These are phyloP conservation scores for Exsudoporus frostii DNA, from an alignment of 768 basidiomycete genomes.

Conservation along the genomic window DNA sequence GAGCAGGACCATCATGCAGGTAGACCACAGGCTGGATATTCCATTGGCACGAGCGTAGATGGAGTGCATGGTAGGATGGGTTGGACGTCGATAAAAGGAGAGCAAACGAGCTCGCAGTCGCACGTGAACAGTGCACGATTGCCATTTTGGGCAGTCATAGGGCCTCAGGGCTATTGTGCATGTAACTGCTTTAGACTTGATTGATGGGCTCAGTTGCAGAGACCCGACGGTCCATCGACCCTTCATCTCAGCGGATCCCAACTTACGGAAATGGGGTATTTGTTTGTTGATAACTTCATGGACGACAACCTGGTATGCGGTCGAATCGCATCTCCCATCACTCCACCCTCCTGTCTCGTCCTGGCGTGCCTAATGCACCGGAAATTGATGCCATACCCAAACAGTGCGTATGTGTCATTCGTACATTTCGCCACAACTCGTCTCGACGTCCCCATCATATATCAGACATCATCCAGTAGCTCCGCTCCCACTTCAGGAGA, in stretches of 20 bases:
- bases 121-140: slow-evolving; percentile 7
- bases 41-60: slow-evolving; percentile 71
- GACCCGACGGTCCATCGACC: slow-evolving; percentile 4
- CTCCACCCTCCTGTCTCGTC: background rate
- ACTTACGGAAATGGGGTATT: slow-evolving; percentile 1
- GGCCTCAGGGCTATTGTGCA: background rate
- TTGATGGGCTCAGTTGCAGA: slow-evolving; percentile 6
- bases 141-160: slow-evolving; percentile 6
- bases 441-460: slow-evolving; percentile 4
- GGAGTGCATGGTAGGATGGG: slow-evolving; percentile 55
- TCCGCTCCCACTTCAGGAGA: slow-evolving; percentile 18
- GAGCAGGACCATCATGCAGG: slow-evolving; percentile 70
- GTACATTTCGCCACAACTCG: background rate
- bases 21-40: slow-evolving; percentile 67
- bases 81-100: background rate
- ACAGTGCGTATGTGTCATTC: slow-evolving; percentile 12
- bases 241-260: slow-evolving; percentile 7
- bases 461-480: background rate
- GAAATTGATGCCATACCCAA: slow-evolving; percentile 24
- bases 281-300: slow-evolving; percentile 1
- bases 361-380: slow-evolving; percentile 6
- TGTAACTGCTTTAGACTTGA: background rate
- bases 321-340: slow-evolving; percentile 8
- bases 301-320: background rate
- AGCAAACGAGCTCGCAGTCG: too few relatives aligned